phyloP scores from a whole-genome alignment of 2,329 filamentous ascomycete genomes.

The Aspergillus chevalieri region DNA sequence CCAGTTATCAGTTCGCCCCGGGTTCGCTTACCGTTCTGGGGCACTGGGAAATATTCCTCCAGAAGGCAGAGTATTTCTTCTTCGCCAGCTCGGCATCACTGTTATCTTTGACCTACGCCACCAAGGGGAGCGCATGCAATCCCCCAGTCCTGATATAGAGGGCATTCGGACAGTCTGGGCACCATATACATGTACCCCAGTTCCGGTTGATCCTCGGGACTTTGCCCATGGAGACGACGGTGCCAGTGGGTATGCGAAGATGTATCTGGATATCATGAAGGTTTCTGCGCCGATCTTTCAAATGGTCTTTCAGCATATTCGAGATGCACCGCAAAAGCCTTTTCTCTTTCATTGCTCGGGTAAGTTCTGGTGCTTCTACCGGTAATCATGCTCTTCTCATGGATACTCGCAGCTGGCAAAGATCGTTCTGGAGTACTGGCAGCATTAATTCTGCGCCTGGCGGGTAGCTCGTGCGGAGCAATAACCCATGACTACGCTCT shows the following conservation, averaged over 20 bases:
- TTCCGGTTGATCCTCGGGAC: conserved; percentile 13
- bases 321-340: conserved; percentile 42
- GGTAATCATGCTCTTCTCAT: not conserved
- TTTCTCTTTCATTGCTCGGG: conserved; percentile 60
- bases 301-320: conserved; percentile 57
- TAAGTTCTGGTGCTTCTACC: conserved; percentile 6
- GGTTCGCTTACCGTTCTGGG: conserved; percentile 61
- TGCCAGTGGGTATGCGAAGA: conserved; percentile 59
- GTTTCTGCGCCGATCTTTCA: conserved; percentile 54
- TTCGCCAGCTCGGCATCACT: conserved; percentile 50
- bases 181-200: conserved; percentile 47
- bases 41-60: conserved; percentile 56
- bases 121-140: conserved; percentile 36
- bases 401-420: conserved; percentile 58
- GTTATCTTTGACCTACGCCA: conserved; percentile 66
- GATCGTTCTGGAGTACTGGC: conserved; percentile 70
- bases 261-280: conserved; percentile 62
- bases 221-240: conserved; percentile 48
- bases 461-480: conserved; percentile 51
- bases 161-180: conserved; percentile 50
- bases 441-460: conserved; percentile 59
- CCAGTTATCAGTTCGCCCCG: conserved; percentile 18
- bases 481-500: conserved; percentile 61
- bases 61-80: conserved; percentile 49
- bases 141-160: conserved; percentile 46